Percentiles rank a stretch among this genome's conserved stretches.
Conservation (phyloP, 1,284 basidiomycete species). For the Malassezia furfur region DNA sequence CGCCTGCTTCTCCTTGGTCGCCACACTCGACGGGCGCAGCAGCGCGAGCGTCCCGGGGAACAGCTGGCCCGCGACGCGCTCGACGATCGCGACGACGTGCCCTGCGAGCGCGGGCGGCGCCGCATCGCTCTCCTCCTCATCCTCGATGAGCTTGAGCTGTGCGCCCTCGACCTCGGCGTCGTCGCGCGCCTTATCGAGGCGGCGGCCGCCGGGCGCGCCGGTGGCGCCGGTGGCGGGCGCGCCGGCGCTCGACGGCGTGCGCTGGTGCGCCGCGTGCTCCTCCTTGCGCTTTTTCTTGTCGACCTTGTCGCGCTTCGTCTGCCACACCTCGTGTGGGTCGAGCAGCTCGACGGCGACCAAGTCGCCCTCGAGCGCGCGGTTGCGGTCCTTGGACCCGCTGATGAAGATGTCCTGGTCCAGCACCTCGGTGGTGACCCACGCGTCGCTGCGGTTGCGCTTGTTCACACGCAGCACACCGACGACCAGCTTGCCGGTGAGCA, state of each 20-base stretch:
- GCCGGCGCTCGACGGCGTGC: not conserved
- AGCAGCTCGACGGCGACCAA: slow-evolving; percentile 96
- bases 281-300: slow-evolving; percentile 80
- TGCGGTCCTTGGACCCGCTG: slow-evolving; percentile 88
- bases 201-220: slow-evolving; percentile 54
- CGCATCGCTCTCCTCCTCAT: slow-evolving; percentile 77
- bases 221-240: slow-evolving; percentile 5
- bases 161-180: slow-evolving; percentile 99
- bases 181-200: slow-evolving; percentile 99
- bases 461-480: slow-evolving; percentile 95
- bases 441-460: slow-evolving; percentile 96
- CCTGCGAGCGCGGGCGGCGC: slow-evolving; percentile 57
- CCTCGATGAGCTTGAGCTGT: slow-evolving; percentile 88
- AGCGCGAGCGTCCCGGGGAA: slow-evolving; percentile 95
- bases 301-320: slow-evolving; percentile 99
- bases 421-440: slow-evolving; percentile 98
- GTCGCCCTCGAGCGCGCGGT: slow-evolving; percentile 94
- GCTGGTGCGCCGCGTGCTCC: slow-evolving; percentile 66
- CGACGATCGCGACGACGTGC: slow-evolving; percentile 95
- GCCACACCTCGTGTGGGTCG: slow-evolving; percentile 76
- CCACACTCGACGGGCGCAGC: slow-evolving; percentile 88
- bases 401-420: slow-evolving; percentile 93
- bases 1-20: slow-evolving; percentile 98
- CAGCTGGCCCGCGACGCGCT: slow-evolving; percentile 94
- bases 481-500: slow-evolving; percentile 95